Evolutionary conservation across 2,329 filamentous ascomycete species (phyloP), one percentile per base, ranked within the genome.

Genomic region (Microascus cirrosus): DNA sequence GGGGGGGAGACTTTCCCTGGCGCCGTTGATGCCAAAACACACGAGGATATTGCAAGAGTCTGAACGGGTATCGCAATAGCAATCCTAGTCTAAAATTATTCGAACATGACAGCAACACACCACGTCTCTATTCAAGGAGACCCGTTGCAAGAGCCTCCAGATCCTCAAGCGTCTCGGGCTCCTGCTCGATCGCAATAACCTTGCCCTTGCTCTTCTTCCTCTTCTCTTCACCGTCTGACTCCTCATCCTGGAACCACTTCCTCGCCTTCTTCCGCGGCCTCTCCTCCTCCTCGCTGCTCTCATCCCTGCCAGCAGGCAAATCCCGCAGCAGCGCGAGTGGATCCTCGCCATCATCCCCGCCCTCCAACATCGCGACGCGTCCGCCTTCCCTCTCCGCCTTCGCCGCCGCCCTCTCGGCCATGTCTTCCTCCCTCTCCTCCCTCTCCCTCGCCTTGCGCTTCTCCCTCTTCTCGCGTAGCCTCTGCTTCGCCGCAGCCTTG

Each of bases 141-240:
- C 86, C 87, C 52, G 86, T 81, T 58, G 90, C 90, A 71, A 93
- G 71, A 48, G 85, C 83, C 73, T 93, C 89, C 64, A 91, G 77
- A 70, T 92, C 88, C 69, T 90, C 86, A 64, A 93, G 73, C 50
- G 87, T 92, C 71, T 91, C 86, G 13, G 87, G 88, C 73, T 90
- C 85, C 56, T 84, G 79, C 15, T 77, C 77, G 64, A 82, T 77
- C 72, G 82, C 80, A 66, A 86, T 78, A 53, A 84, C 78, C 71
- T 78, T 79, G 67, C 77, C 74, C 58, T 74, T 74, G 67, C 72
- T 75, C 65, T 72, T 74, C 59, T 69, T 68, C 65, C 72, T 73
- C 67, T 72, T 75, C 57, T 77, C 79, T 59, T 83, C 83, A 59
- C 82, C 80, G 65, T 88, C 77, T 68, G 89, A 89, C 1, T 79